Evolutionary conservation across 257 asterid genomes (phyloP), one percentile per base, ranked within the genome.

Genomic region (Nicotiana obtusifolia): DNA sequence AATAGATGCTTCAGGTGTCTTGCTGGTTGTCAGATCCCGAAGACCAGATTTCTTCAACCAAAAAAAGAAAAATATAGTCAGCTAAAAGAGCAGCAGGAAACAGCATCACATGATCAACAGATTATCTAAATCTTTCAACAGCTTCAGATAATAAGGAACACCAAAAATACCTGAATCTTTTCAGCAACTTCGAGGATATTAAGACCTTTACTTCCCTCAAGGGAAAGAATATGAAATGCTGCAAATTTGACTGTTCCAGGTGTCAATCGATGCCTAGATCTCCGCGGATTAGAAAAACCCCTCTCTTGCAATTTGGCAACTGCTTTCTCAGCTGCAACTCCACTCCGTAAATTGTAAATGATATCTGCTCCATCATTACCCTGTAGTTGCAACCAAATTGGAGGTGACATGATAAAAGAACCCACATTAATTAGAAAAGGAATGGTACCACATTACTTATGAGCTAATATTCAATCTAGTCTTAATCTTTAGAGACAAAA

Each of bases 191-290:
- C 98, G 56, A 91, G 60, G 85, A 95, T 91, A 19, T 93, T 86
- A 82, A 95, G 94, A 11, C 99, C 98, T 82, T 89, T 89, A 71
- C 93, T 87, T 77, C 98, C 99, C 86, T 93, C 99, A 68, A 95
- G 85, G 33, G 99, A 90, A 79, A 95, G 97, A 84, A 95, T 87
- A 69, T 95, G 97, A 91, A 89, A 95, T 78, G 98, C 98, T 5
- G 98, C 98, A 67, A 82, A 95, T 86, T 95, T 95, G 49, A 95
- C 99, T 1, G 99, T 93, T 83, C 99, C 98, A 61, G 99, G 99
- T n/a, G 99, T 95, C 87, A 95, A 86, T 16, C 95, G 92, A 83
- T 95, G 99, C 90, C 93, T 88, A 66, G 99, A 93, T 86, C 89
- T 93, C 69, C 97, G 90, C 47, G 88, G 89, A 82, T 86, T 92